Conservation (phyloP, 2,329 filamentous ascomycete species). For the Trichoderma oligosporum region DNA sequence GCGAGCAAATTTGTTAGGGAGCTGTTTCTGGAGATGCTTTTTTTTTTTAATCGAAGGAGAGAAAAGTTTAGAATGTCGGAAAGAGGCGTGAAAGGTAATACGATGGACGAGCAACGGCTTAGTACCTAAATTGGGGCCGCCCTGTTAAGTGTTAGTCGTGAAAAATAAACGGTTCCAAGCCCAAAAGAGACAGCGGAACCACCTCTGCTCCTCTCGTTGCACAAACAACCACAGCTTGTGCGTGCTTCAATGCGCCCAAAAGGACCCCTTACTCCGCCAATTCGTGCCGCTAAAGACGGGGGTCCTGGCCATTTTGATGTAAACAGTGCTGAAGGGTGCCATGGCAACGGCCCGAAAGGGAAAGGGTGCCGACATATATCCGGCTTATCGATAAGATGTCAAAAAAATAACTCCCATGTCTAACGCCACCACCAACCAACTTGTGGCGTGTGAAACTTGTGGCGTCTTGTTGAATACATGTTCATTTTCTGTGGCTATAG, state of each 20-base stretch:
- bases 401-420: too few species aligned
- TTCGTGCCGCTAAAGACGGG: constrained; percentile 18
- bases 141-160: constrained; percentile 11
- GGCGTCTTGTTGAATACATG: not conserved
- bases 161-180: constrained; percentile 7
- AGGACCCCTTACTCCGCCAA: constrained; percentile 13
- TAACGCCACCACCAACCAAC: not conserved
- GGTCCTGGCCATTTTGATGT: constrained; percentile 29
- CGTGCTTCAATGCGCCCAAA: constrained; percentile 7
- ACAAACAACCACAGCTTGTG: constrained; percentile 13
- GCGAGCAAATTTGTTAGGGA: not conserved
- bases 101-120: constrained; percentile 13
- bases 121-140: constrained; percentile 1
- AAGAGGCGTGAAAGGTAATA: constrained; percentile 3
- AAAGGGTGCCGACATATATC: constrained; percentile 23
- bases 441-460: not conserved
- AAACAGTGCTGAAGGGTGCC: constrained; percentile 37
- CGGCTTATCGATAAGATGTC: constrained; percentile 24
- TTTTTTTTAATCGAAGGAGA: constrained; percentile 9
- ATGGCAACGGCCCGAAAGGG: constrained; percentile 33
- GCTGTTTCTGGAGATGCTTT: constrained; percentile 12
- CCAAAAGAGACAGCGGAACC: constrained; percentile 16
- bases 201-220: not conserved
- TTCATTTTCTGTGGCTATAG: too few species aligned
- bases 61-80: constrained; percentile 7